Evolutionary conservation across 495 filamentous ascomycete genomes (phyloP), one percentile per base, ranked within the genome.

Genomic region (Penicillium turbatum): DNA sequence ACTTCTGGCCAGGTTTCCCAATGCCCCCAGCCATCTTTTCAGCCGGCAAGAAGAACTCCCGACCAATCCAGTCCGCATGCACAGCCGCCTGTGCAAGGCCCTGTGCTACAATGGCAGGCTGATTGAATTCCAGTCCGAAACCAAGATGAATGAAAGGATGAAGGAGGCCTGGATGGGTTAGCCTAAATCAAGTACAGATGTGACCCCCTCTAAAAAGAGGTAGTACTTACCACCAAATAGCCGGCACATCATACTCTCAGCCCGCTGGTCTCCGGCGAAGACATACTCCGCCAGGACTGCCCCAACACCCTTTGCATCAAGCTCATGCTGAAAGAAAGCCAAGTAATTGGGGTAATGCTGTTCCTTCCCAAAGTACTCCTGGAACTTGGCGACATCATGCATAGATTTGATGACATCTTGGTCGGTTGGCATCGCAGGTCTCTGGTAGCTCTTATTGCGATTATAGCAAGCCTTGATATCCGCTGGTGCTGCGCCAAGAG

Each of bases 81-180:
- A 87, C 79, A 3, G 85, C 82, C 8, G 86, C 73, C 72, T 92
- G 83, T 3, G 92, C 88, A 6, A 95, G 76, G 2, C 72, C 91
- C 76, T 93, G 84, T 2, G 90, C 87, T 15, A 95, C 76, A 36
- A 96, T 83, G 34, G 87, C 88, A 4, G 87, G 88, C 61, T 92
- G 87, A 1, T 78, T 58, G 71, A 89, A 95, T 57, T 95, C 89
- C 15, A 96, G 57, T 2, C 85, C 90, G 62, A 88, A 93, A 35
- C 89, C 88, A 10, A 95, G 77, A 57, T 95, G 89, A 57, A 96
- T 95, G 6, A 92, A 54, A 8, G 89, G 88, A 62, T 96, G 90
- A 2, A 93, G 59, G 54, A 92, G 81, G 1, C 86, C 88, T 76
- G 54, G 32, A 30, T 16, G 3, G 5, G 11, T 47, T 34, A 56